phyloP scores from a whole-genome alignment of 1,284 basidiomycete genomes.

The Fomitiporia mediterranea region DNA sequence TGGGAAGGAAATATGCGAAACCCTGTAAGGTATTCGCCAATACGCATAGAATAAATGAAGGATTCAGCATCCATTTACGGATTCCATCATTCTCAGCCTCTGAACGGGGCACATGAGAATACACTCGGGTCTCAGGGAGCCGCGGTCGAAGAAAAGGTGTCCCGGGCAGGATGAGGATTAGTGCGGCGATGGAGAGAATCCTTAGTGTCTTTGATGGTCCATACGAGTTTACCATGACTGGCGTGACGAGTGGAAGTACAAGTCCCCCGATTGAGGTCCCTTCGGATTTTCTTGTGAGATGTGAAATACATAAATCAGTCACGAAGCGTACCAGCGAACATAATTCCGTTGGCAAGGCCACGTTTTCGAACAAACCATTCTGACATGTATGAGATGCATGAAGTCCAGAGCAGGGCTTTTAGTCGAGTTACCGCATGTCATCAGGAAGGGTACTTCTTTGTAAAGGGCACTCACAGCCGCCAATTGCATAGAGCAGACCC shows the following conservation, averaged over 20 bases:
- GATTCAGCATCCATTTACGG: constrained; percentile 26
- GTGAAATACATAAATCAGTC: not conserved
- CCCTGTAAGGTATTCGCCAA: constrained; percentile 33
- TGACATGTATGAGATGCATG: constrained; percentile 35
- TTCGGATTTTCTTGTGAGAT: constrained; percentile 5
- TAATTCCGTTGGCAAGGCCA: constrained; percentile 39
- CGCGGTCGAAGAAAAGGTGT: constrained; percentile 33
- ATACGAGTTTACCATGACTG: constrained; percentile 28
- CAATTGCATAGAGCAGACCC: constrained; percentile 36
- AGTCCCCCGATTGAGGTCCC: constrained; percentile 35
- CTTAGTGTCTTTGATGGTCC: constrained; percentile 30
- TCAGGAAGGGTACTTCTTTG: not conserved
- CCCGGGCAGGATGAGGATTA: constrained; percentile 25
- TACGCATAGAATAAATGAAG: constrained; percentile 30
- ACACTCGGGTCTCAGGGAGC: constrained; percentile 29
- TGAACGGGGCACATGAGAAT: constrained; percentile 20
- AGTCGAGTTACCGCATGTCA: not conserved
- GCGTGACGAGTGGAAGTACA: constrained; percentile 33
- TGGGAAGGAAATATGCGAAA: constrained; percentile 33
- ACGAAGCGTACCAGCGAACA: constrained; percentile 34
- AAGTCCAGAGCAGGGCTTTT: constrained; percentile 34
- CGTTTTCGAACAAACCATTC: constrained; percentile 41
- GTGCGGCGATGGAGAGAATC: constrained; percentile 28
- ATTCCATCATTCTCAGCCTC: constrained; percentile 15
- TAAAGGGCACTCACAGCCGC: constrained; percentile 30